phyloP scores from a whole-genome alignment of 495 filamentous ascomycete genomes.

The Umbilicaria muhlenbergii region DNA sequence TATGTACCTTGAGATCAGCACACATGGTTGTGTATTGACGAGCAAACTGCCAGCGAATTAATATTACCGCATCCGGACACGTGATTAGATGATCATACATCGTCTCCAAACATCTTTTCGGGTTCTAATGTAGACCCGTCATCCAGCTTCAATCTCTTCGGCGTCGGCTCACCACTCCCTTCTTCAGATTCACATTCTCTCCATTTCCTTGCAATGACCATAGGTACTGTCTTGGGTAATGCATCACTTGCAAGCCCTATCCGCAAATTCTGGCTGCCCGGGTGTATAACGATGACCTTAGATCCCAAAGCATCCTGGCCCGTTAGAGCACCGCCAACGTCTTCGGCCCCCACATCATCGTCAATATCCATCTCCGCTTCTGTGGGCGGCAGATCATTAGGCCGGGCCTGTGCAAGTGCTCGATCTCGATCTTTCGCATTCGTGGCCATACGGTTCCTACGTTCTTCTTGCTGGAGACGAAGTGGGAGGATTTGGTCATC shows the following conservation, averaged over 20 bases:
- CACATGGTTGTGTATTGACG: constrained; percentile 69
- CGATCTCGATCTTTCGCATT: constrained; percentile 76
- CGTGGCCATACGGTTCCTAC: constrained; percentile 59
- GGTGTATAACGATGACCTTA: constrained; percentile 88
- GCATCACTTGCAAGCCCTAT: constrained; percentile 91
- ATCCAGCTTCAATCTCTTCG: constrained; percentile 70
- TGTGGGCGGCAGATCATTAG: constrained; percentile 24
- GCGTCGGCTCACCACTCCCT: constrained; percentile 56
- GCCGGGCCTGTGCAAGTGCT: constrained; percentile 54
- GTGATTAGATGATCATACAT: constrained; percentile 34
- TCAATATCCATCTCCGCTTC: constrained; percentile 38
- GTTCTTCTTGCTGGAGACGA: constrained; percentile 71
- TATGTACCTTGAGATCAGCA: constrained; percentile 70
- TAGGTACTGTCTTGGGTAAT: constrained; percentile 82
- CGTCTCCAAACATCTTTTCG: constrained; percentile 72
- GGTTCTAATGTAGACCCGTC: constrained; percentile 41
- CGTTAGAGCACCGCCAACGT: constrained; percentile 42
- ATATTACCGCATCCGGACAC: neutral
- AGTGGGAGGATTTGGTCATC: constrained; percentile 90
- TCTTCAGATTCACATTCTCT: constrained; percentile 68
- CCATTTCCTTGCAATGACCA: constrained; percentile 73
- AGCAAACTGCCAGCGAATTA: constrained; percentile 35
- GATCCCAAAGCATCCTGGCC: constrained; percentile 55
- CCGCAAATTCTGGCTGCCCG: constrained; percentile 93
- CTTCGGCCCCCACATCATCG: constrained; percentile 50